Conservation (phyloP, 2,329 filamentous ascomycete species). For the Beauveria medogensis region DNA sequence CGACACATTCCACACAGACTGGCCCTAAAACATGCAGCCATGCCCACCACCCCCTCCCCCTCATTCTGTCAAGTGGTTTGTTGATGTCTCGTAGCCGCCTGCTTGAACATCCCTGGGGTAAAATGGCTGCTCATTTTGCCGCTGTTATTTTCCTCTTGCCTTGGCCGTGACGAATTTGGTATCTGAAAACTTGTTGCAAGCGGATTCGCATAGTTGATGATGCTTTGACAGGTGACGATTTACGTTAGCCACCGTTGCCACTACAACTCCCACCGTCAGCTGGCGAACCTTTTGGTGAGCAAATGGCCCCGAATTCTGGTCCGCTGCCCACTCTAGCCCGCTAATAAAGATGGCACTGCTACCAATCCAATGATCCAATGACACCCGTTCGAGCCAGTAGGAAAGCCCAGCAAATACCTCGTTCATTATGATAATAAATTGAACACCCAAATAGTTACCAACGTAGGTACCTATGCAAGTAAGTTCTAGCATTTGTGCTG, state of each 20-base stretch:
- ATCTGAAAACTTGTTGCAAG: background rate
- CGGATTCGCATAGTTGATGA: background rate
- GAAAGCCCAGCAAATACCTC: too few species aligned
- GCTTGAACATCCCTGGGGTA: background rate
- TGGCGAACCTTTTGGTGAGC: background rate
- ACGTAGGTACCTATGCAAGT: too few species aligned
- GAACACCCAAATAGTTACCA: too few species aligned
- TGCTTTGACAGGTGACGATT: background rate
- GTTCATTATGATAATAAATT: too few species aligned
- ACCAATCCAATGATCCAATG: background rate
- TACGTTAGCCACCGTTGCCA: background rate
- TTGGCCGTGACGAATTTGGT: too few species aligned
- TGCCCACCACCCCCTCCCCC: background rate
- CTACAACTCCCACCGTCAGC: background rate
- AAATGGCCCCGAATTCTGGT: background rate
- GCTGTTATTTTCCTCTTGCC: too few species aligned
- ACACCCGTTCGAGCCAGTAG: background rate
- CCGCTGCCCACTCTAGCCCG: background rate
- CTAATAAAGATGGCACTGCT: background rate
- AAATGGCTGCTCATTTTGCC: too few species aligned
- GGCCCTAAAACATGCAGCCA: slow-evolving; percentile 1
- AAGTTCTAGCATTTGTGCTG: too few species aligned
- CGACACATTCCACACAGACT: background rate
- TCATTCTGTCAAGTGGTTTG: background rate
- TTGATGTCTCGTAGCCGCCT: background rate